A percentile compares a stretch with the other conserved stretches of the same genome.
phyloP scores from a whole-genome alignment of 140 eudicot genomes.

The Stevia rebaudiana region DNA sequence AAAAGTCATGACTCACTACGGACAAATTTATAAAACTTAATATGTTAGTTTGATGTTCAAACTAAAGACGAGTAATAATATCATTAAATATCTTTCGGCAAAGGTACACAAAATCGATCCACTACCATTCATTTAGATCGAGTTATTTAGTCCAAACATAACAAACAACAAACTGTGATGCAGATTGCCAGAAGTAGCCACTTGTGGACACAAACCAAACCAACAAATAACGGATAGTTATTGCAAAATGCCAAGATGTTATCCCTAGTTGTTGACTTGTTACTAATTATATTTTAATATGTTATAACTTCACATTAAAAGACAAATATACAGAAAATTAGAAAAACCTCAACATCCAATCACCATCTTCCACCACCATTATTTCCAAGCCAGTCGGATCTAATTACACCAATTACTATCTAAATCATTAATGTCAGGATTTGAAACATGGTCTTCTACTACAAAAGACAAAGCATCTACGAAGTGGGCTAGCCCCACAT shows the following conservation, averaged over 20 bases:
- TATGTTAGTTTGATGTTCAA: too few relatives aligned
- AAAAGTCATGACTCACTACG: too few relatives aligned
- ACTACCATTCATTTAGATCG: background rate
- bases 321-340: background rate
- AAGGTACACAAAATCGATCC: background rate
- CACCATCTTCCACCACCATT: background rate
- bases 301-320: background rate
- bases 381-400: background rate
- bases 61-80: background rate
- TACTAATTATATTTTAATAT: background rate
- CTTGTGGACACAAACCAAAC: constrained; percentile 7
- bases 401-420: too few relatives aligned
- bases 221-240: background rate
- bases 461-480: too few relatives aligned
- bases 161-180: background rate
- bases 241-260: background rate
- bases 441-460: too few relatives aligned
- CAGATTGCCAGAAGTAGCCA: background rate
- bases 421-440: too few relatives aligned
- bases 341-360: background rate
- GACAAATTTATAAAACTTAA: too few relatives aligned
- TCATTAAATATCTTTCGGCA: background rate
- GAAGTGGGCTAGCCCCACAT: too few relatives aligned
- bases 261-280: background rate
- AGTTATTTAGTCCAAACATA: background rate